A percentile compares a stretch with the other conserved stretches of the same genome.
Conservation (phyloP, 1,139 yeast species). For the Taphrina flavorubra region DNA sequence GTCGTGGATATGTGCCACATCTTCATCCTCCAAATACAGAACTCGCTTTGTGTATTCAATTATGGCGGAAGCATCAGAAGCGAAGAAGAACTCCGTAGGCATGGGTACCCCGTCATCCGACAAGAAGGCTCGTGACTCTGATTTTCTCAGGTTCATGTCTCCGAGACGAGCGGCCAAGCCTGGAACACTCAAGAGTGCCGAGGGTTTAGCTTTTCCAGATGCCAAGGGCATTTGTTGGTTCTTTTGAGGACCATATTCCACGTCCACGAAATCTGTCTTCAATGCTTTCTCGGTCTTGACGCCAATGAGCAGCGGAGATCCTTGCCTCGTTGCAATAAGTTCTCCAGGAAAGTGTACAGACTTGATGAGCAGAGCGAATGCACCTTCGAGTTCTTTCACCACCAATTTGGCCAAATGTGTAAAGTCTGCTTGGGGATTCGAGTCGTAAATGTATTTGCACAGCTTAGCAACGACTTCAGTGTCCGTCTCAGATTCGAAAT, state of each 20-base stretch:
- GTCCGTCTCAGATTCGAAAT: conserved; percentile 92
- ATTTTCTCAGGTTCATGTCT: conserved; percentile 52
- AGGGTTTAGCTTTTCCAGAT: conserved; percentile 37
- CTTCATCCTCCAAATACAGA: conserved; percentile 94
- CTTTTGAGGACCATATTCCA: conserved; percentile 67
- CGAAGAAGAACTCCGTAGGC: conserved; percentile 94
- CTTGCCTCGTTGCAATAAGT: conserved; percentile 95
- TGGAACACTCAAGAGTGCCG: conserved; percentile 32
- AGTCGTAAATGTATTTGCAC: conserved; percentile 86
- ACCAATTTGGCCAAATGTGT: conserved; percentile 92
- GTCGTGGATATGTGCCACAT: conserved; percentile 95
- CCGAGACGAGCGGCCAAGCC: conserved; percentile 36
- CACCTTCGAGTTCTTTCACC: conserved; percentile 91
- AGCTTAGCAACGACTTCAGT: conserved; percentile 97
- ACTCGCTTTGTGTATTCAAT: conserved; percentile 97
- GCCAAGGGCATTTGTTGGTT: conserved; percentile 40
- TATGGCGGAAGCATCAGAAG: conserved; percentile 98
- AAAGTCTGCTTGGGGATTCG: conserved; percentile 77
- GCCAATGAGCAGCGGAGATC: conserved; percentile 96
- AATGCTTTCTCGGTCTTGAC: conserved; percentile 93
- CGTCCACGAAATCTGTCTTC: conserved; percentile 98
- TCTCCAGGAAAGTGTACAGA: conserved; percentile 94
- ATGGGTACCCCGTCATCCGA: conserved; percentile 89
- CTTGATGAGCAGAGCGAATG: conserved; percentile 93
- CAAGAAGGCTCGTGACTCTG: conserved; percentile 90